Base-by-base conservation (phyloP, 225 moss, liverwort and hornwort genomes). In the Bryum argenteum region DNA sequence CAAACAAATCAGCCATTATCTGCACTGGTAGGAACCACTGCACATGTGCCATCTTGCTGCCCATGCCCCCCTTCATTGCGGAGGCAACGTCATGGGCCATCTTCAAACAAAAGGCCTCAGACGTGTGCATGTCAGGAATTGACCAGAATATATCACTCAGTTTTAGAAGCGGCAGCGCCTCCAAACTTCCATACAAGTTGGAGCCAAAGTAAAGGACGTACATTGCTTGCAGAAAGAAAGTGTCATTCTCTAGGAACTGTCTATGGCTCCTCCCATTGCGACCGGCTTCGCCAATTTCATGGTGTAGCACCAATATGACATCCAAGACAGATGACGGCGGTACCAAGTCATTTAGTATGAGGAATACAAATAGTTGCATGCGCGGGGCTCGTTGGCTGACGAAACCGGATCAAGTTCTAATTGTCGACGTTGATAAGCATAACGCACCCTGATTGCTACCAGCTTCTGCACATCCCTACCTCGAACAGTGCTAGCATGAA, bases 81-180 rank as follows among this genome's bases (percentile, higher is more conserved):
- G 39, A 37, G n/a, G 18, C 60, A 60, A 60, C 33, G n/a, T 60
- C 60, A 60, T 60, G 60, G 60, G 38, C 37, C 60, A 60, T 60
- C 17, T 60, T 60, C 39, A 39, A 60, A 37, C 33, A 1, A 39
- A 60, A 60, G 38, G 39, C 60, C 60, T 38, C 9, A 39, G 17
- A 60, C 7, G 39, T 39, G 39, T 60, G 60, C 38, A 60, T 60
- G 39, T 60, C 6, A 12, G n/a, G 8, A n/a, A 60, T 17, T 12
- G 1, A 37, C 60, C 60, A 60, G 38, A 60, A 39, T 11, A 60
- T 39, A 18, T 60, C 60, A 60, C 7, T 60, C 3, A 39, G 39
- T n/a, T 38, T 26, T 60, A 37, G 60, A 60, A 60, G 60, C 9
- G 60, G 39, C 16, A 62, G 5, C 10, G 41, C 19, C 61, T 62